Evolutionary conservation across 495 filamentous ascomycete species (phyloP), one percentile per base, ranked within the genome.

Genomic region (Penicilliopsis zonata): DNA sequence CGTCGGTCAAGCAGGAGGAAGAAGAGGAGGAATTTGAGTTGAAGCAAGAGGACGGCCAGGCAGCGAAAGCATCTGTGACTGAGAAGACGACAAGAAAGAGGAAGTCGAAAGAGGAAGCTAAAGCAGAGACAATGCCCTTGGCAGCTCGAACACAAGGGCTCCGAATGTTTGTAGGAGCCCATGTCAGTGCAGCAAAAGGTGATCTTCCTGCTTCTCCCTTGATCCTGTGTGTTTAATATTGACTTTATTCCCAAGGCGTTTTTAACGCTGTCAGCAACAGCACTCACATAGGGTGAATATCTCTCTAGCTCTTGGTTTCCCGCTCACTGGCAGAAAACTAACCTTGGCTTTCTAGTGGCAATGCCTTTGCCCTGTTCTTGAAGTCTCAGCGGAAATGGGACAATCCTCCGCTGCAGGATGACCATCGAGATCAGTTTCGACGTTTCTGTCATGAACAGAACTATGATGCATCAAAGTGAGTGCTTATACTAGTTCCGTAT

Each of bases 301-400:
- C 14, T 28, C 17, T 34, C 14, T 3, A 23, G 9, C 19, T 29
- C 8, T 7, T 16, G 18, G 12, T 18, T 41, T 6, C 22, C 13
- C 9, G 9, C 25, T 12, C 27, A 18, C 19, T 10, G 10, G 12
- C 20, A n/a, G n/a, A 6, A 19, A 22, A 30, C 43, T 52, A 38
- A 49, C 18, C 24, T 33, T 27, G 21, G 12, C 15, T 5, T 14
- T 30, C 18, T 26, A 76, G 87, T 34, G 86, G 78, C 14, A 98
- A 98, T 47, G 74, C 86, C 13, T 90, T 95, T 40, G 90, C 90
- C 9, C 57, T 96, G 13, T 98, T 98, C 56, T 69, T 96, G 35
- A 96, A 96, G 50, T 90, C 82, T 0, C 92, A 96, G 50, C 74
- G 84, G 24, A 95, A 92, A 61, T 98, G 90, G 90, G 61, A 67